Evolutionary conservation across 2,329 filamentous ascomycete species (phyloP).

Genomic region (Fulvia fulva): DNA sequence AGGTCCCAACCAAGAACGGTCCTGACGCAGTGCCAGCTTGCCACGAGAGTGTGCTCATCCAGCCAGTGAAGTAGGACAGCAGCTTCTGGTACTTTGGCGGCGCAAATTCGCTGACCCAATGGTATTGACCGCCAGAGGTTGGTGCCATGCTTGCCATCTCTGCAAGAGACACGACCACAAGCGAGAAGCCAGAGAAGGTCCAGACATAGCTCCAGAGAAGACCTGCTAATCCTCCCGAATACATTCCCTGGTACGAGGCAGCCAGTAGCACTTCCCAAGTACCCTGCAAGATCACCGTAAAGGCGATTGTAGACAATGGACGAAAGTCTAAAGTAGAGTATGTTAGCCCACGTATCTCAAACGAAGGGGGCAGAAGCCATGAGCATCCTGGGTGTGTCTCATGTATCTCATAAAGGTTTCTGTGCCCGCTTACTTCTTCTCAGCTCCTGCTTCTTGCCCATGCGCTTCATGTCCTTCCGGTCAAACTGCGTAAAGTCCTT

Average conservation of each 20-base stretch:
- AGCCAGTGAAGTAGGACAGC: conserved; percentile 36
- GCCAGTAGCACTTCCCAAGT: conserved; percentile 50
- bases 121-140: conserved; percentile 31
- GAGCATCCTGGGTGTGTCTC: too few species aligned
- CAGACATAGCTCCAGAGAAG: conserved; percentile 29
- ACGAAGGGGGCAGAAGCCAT: too few species aligned
- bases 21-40: conserved; percentile 48
- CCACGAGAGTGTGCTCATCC: conserved; percentile 50
- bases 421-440: too few species aligned
- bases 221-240: conserved; percentile 26
- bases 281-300: conserved; percentile 47
- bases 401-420: too few species aligned
- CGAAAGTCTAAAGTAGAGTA: too few species aligned
- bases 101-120: conserved; percentile 33
- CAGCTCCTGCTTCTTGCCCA: conserved; percentile 49
- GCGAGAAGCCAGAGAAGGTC: conserved; percentile 23
- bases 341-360: too few species aligned
- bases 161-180: conserved; percentile 26
- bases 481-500: conserved; percentile 27
- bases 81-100: conserved; percentile 28
- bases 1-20: conserved; percentile 45
- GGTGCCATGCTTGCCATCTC: conserved; percentile 36
- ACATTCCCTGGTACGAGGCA: conserved; percentile 16
- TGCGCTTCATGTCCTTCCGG: conserved; percentile 42
- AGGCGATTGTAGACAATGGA: conserved; percentile 47